Conservation (phyloP, 805 yeast species). For the Zygosaccharomyces kombuchaensis region DNA sequence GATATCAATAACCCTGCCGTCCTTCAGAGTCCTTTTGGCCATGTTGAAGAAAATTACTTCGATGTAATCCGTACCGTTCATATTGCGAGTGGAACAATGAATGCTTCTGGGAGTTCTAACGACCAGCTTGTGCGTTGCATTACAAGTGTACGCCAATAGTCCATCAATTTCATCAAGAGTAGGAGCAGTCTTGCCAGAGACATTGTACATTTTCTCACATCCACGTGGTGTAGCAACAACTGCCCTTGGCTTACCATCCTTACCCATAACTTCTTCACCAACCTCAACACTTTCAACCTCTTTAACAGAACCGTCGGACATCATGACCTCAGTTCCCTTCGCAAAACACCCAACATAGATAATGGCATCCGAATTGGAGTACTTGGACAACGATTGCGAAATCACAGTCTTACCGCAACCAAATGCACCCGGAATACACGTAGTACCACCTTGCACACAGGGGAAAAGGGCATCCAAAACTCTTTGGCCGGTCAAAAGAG, state of each 20-base stretch:
- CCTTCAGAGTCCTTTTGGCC: background rate
- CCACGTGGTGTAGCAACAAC: conserved; percentile 47
- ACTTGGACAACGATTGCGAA: conserved; percentile 94
- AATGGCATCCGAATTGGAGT: conserved; percentile 94
- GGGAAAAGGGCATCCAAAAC: conserved; percentile 97
- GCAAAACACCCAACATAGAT: conserved; percentile 77
- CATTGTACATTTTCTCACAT: conserved; percentile 39
- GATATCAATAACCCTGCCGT: conserved; percentile 10
- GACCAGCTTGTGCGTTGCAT: conserved; percentile 40
- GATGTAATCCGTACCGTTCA: conserved; percentile 5
- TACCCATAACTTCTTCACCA: conserved; percentile 44
- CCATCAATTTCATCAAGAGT: background rate
- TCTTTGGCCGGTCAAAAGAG: conserved; percentile 97
- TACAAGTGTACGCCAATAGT: conserved; percentile 32
- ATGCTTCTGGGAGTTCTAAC: conserved; percentile 31
- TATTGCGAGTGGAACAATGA: conserved; percentile 1
- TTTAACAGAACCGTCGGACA: conserved; percentile 41
- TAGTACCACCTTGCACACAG: conserved; percentile 99
- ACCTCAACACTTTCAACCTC: conserved; percentile 36
- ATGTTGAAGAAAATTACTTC: conserved; percentile 10
- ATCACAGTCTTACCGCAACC: conserved; percentile 99
- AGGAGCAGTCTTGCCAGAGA: conserved; percentile 23
- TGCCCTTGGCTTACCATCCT: conserved; percentile 41
- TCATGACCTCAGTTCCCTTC: conserved; percentile 40
- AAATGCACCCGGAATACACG: conserved; percentile 99